Base-by-base conservation (phyloP, 805 yeast genomes). In the Ogataea methanolica region DNA sequence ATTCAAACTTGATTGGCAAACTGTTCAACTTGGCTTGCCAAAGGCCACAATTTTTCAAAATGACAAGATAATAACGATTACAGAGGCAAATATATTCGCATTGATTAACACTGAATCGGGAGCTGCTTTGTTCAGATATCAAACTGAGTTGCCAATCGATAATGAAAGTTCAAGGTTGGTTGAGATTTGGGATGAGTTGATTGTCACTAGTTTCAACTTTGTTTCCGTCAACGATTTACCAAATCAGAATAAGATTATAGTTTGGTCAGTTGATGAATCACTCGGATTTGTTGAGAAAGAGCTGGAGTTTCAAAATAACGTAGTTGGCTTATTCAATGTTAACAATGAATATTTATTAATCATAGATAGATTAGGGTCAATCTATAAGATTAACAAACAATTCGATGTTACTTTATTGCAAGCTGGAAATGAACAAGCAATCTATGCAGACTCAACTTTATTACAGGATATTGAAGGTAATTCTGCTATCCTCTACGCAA, bases 1-100 rank as follows among this genome's bases (percentile, higher is more conserved):
- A 0, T 78, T 74, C 57, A 62, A 63, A 16, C 67, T 68, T 33
- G 88, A 82, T 54, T 81, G 84, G 83, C 74, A 78, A 41, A 60
- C 71, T 8, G 68, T 67, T 31, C 73, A 71, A 43, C 61, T 76
- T 29, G 83, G 83, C 0, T 54, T 58, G 6, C 66, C 74, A 55
- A 40, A 46, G 6, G 22, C 36, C 2, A 43, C 60, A 8, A 31
- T 58, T 22, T 38, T 53, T 42, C 42, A 41, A 33, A 46, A 55
- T 17, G 53, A 56, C 6, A 44, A 57, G 19, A 37, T 63, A 11
- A 36, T 63, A 15, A 54, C 62, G 1, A 50, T 68, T 9, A 59
- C 72, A 5, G 58, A 57, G 29, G 39, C 52, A 5, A 58, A 60
- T 23, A 44, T 66, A 9, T 50, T 68, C n/a, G 55, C 68, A 2